Evolutionary conservation across 306 rosid genomes (phyloP).

Genomic region (Trifolium fragiferum): DNA sequence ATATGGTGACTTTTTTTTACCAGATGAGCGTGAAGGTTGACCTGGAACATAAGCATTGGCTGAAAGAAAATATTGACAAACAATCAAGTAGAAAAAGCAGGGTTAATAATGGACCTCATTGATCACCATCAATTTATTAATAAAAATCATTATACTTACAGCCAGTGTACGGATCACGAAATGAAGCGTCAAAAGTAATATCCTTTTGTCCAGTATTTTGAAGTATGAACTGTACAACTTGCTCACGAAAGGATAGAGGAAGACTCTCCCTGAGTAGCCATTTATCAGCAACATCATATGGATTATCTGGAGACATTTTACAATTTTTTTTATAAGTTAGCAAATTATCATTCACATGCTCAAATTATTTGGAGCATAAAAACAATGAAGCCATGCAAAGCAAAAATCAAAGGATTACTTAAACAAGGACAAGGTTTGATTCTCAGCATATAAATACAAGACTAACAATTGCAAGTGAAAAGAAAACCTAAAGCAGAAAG

Average conservation of each 20-base stretch:
- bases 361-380: conserved; percentile 19
- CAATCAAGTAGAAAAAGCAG: conserved; percentile 38
- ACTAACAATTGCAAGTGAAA: conserved; percentile 20
- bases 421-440: conserved; percentile 6
- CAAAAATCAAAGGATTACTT: conserved; percentile 25
- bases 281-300: conserved; percentile 85
- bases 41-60: conserved; percentile 92
- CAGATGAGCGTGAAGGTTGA: conserved; percentile 63
- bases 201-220: conserved; percentile 88
- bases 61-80: conserved; percentile 44
- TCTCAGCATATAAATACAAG: conserved; percentile 39
- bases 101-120: conserved; percentile 28
- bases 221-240: conserved; percentile 89
- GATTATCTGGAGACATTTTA: conserved; percentile 68
- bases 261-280: conserved; percentile 94
- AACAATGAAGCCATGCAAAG: background rate
- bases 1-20: conserved; percentile 49
- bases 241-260: conserved; percentile 92
- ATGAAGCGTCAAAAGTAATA: conserved; percentile 71
- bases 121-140: conserved; percentile 23
- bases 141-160: conserved; percentile 57
- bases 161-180: conserved; percentile 91
- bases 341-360: conserved; percentile 34
- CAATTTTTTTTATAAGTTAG: conserved; percentile 24
- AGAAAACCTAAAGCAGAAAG: conserved; percentile 32